Evolutionary conservation across 352 stramenopile species (phyloP).

Genomic region (Phytophthora melonis): DNA sequence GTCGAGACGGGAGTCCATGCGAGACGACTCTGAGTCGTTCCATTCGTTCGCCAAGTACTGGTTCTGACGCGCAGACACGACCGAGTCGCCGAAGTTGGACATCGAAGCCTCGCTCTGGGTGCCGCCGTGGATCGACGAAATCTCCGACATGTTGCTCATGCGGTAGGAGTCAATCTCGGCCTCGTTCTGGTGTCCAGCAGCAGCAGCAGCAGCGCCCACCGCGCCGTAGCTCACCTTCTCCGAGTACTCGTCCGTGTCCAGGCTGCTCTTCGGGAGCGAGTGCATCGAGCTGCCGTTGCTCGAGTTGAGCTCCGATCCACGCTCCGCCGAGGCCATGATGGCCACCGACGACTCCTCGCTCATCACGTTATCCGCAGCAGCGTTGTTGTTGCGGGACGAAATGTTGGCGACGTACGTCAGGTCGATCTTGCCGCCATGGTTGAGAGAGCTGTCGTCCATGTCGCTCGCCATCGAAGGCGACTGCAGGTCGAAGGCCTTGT

Average conservation of each 20-base stretch:
- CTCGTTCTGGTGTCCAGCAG: constrained; percentile 26
- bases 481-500: constrained; percentile 45
- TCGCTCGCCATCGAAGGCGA: constrained; percentile 40
- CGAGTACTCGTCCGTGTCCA: constrained; percentile 40
- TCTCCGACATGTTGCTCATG: constrained; percentile 51
- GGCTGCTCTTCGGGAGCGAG: constrained; percentile 32
- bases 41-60: constrained; percentile 57
- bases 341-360: constrained; percentile 43
- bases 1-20: constrained; percentile 47
- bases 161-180: constrained; percentile 32
- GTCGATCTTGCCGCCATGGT: constrained; percentile 47
- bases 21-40: constrained; percentile 58
- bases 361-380: constrained; percentile 40
- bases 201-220: constrained; percentile 1
- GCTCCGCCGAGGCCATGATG: constrained; percentile 50
- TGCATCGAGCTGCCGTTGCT: constrained; percentile 36
- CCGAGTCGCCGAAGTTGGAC: constrained; percentile 67
- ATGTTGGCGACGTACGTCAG: constrained; percentile 59
- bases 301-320: constrained; percentile 54
- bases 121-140: constrained; percentile 54
- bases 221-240: constrained; percentile 45
- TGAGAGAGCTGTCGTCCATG: constrained; percentile 49
- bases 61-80: constrained; percentile 50
- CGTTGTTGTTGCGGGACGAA: constrained; percentile 55
- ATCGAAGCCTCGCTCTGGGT: constrained; percentile 53